Conservation (phyloP, 768 basidiomycete species). For the Coprinellus micaceus region DNA sequence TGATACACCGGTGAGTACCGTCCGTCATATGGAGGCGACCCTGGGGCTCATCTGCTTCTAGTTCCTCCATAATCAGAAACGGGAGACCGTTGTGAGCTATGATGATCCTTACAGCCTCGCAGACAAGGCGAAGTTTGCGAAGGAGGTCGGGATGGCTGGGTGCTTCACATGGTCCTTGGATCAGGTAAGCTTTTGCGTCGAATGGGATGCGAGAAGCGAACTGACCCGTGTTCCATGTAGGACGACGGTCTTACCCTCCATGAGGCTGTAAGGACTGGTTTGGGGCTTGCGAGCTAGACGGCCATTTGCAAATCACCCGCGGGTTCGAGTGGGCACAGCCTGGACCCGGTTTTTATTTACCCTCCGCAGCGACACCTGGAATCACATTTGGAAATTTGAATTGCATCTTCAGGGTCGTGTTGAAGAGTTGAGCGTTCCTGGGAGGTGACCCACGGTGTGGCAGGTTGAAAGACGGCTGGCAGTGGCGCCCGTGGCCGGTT, state of each 20-base stretch:
- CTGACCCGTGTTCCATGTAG: slow-evolving; percentile 13
- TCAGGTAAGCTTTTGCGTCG: no score
- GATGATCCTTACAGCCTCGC: not conserved
- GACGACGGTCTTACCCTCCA: slow-evolving; percentile 39
- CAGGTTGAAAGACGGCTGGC: not conserved
- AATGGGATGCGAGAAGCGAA: slow-evolving; percentile 4
- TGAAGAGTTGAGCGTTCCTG: not conserved
- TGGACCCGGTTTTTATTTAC: no score
- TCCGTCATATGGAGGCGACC: not conserved
- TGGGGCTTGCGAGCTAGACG: slow-evolving; percentile 17
- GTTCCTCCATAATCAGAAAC: no score
- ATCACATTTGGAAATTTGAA: no score
- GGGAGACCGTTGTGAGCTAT: not conserved
- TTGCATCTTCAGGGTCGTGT: not conserved
- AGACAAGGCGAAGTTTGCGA: not conserved
- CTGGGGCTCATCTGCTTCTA: no score
- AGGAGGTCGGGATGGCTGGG: not conserved
- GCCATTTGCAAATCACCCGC: not conserved
- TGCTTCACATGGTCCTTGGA: not conserved
- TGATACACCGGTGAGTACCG: not conserved
- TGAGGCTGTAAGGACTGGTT: slow-evolving; percentile 36
- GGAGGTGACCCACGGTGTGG: no score
- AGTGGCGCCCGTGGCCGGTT: not conserved
- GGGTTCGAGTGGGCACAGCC: not conserved
- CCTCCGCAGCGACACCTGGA: no score